Evolutionary conservation across 106 monocot genomes (phyloP), one percentile per base, ranked within the genome.

Genomic region (Gastrodia elata): DNA sequence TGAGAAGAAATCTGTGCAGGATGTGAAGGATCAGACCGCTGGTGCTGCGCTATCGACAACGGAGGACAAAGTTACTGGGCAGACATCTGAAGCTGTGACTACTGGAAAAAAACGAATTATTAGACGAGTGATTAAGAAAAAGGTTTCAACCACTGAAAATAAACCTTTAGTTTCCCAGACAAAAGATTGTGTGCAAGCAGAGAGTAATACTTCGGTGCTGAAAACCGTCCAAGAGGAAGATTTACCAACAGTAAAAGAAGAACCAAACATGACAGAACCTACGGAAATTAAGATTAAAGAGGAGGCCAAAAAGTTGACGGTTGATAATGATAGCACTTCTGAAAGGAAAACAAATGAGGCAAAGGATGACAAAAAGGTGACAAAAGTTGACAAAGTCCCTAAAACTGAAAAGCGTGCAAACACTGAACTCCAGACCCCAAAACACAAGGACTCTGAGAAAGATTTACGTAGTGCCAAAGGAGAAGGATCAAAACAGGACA

Each of bases 41-140:
- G 44, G 37, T 20, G 68, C 68, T 27, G 77, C 78, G 27, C 80
- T 71, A 52, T 22, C 65, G 4, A 81, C 65, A 35, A 84, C 55
- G 41, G 34, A 49, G n/a, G n/a, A n/a, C n/a, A n/a, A n/a, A 43
- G 24, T 71, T 75, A 40, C 6, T 33, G 14, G 8, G 30, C 78
- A 83, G n/a, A 78, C 73, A 77, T 71, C 77, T 34, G 84, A 25
- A 20, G 75, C 52, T 10, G 84, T 84, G 74, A 68, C 64, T 44
- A 26, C 68, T 77, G 88, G 77, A 39, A 98, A 85, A 81, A 98
- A 91, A 77, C 93, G 87, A 82, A 76, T 98, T n/a, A 85, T 98
- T 40, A 87, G 80, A 84, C 93, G 82, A 67, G 74, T 98, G 24
- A 75, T 93, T 25, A 97, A 83, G 76, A 84, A 80, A 77, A 97